Percentiles rank a stretch among this genome's conserved stretches.
These are phyloP conservation scores for Apiotrichum gracile DNA, from an alignment of 1,284 basidiomycete species.

Conservation along the genomic window DNA sequence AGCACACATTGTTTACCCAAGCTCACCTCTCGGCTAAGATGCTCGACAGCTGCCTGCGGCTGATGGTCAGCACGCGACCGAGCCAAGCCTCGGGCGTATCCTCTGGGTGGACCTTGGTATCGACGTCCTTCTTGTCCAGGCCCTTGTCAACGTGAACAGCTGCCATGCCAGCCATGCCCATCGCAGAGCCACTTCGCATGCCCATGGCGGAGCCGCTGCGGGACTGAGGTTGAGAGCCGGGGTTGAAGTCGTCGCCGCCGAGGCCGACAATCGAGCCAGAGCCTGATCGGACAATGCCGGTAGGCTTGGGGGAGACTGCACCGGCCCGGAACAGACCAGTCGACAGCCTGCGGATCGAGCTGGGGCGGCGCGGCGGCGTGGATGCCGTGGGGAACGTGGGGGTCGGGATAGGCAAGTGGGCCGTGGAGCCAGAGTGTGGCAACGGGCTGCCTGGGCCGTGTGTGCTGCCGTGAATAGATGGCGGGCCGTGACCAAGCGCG, in stretches of 20 bases:
- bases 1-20: conserved; percentile 14
- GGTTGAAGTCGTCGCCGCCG: conserved; percentile 1
- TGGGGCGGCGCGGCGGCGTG: conserved; percentile 36
- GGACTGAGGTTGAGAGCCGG: not conserved
- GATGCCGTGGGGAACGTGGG: conserved; percentile 17
- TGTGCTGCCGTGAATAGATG: no score
- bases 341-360: conserved; percentile 33
- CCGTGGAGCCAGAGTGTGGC: no score
- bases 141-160: not conserved
- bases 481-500: not conserved
- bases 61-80: conserved; percentile 58
- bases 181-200: not conserved
- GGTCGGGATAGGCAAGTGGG: not conserved
- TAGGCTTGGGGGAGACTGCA: conserved; percentile 26
- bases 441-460: no score
- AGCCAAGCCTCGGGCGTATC: conserved; percentile 70
- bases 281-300: not conserved
- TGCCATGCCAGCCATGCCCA: not conserved
- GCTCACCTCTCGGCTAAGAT: conserved; percentile 76
- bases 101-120: conserved; percentile 29
- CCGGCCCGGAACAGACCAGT: conserved; percentile 29
- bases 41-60: conserved; percentile 68
- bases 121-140: conserved; percentile 1
- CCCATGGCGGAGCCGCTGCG: not conserved
- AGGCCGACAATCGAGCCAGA: not conserved